Evolutionary conservation across 345 rosid species (phyloP).

Genomic region (Sisymbrium altissimum): DNA sequence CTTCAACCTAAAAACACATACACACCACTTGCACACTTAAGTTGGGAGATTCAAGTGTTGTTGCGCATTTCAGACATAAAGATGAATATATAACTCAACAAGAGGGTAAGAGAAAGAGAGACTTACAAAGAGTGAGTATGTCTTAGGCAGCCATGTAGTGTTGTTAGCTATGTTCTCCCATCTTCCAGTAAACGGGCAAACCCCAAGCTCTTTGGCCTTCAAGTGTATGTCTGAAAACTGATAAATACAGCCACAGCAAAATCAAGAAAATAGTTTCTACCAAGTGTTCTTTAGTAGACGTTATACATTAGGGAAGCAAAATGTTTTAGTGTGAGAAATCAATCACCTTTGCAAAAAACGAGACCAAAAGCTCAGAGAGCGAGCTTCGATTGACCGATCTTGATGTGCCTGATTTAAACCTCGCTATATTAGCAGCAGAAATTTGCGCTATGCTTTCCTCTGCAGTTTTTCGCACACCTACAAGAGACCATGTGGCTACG

Average conservation of each 20-base stretch:
- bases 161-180: conserved; percentile 65
- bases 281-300: not conserved
- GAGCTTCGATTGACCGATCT: conserved; percentile 54
- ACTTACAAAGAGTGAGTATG: conserved; percentile 63
- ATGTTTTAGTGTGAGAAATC: not conserved
- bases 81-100: not conserved
- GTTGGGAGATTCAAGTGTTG: not conserved
- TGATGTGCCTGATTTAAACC: conserved; percentile 44
- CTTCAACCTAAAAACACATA: conserved; percentile 61
- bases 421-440: conserved; percentile 50
- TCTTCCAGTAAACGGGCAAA: conserved; percentile 68
- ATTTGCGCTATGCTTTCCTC: conserved; percentile 55
- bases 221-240: conserved; percentile 57
- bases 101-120: not conserved
- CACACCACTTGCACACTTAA: conserved; percentile 4
- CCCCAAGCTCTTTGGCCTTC: conserved; percentile 57
- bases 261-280: not conserved
- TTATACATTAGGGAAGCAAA: not conserved
- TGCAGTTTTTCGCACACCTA: conserved; percentile 64
- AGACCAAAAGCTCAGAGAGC: conserved; percentile 65
- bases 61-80: not conserved
- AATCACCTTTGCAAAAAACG: conserved; percentile 75
- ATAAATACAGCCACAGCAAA: conserved; percentile 10
- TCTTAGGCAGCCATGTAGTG: conserved; percentile 78
- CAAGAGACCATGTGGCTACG: conserved; percentile 19